These are phyloP conservation scores for Euclidium syriacum DNA, from an alignment of 345 rosid genomes.

Conservation along the genomic window DNA sequence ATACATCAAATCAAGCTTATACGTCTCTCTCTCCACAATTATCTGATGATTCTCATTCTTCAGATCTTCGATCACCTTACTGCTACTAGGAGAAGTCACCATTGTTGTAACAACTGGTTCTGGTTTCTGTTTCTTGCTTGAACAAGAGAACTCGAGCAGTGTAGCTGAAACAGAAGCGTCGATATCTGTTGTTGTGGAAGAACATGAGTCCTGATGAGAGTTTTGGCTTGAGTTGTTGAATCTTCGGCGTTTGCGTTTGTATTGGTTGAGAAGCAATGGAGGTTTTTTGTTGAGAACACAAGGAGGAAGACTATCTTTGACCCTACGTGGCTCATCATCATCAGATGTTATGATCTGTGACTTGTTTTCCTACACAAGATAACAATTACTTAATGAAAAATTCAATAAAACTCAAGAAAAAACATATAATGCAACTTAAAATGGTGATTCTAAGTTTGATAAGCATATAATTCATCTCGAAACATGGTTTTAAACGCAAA, in stretches of 20 bases:
- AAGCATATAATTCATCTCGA: too few relatives aligned
- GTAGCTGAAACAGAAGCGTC: slow-evolving; percentile 43
- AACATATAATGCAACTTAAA: too few relatives aligned
- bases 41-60: slow-evolving; percentile 52
- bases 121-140: background rate
- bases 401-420: background rate
- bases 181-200: slow-evolving; percentile 44
- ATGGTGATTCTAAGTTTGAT: too few relatives aligned
- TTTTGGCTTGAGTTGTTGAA: slow-evolving; percentile 49
- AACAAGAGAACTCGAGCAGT: slow-evolving; percentile 50
- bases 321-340: background rate
- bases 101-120: background rate
- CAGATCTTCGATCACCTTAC: slow-evolving; percentile 42
- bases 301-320: slow-evolving; percentile 27
- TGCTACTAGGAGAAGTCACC: slow-evolving; percentile 14
- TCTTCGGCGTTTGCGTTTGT: slow-evolving; percentile 52
- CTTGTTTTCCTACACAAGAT: background rate
- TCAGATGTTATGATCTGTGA: background rate
- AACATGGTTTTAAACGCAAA: too few relatives aligned
- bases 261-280: slow-evolving; percentile 39
- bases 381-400: background rate
- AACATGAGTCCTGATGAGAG: slow-evolving; percentile 50
- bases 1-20: slow-evolving; percentile 50
- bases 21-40: slow-evolving; percentile 47
- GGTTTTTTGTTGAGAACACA: slow-evolving; percentile 50